These are phyloP conservation scores for Gamsiella multidivaricata DNA, from an alignment of 192 early-diverging fungal genomes.

Conservation along the genomic window DNA sequence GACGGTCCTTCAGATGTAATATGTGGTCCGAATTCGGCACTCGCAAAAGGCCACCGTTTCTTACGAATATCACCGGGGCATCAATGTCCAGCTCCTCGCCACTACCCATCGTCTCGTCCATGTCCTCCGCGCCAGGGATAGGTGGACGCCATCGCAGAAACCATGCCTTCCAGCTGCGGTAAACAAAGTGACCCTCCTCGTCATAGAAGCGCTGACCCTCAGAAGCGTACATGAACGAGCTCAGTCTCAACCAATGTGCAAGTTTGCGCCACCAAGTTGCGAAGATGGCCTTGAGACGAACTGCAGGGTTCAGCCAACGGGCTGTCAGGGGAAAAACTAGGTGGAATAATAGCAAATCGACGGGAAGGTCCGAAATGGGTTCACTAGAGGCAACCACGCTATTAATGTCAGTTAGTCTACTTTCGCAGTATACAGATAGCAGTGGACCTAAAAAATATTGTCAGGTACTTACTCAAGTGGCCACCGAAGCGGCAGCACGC, in stretches of 20 bases:
- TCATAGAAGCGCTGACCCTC: constrained; percentile 63
- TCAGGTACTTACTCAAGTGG: constrained; percentile 67
- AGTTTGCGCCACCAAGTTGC: constrained; percentile 79
- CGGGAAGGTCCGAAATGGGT: constrained; percentile 79
- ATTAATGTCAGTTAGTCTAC: constrained; percentile 34
- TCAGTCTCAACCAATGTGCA: constrained; percentile 73
- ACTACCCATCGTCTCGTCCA: constrained; percentile 45
- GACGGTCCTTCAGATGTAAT: constrained; percentile 77
- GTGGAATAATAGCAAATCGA: constrained; percentile 79
- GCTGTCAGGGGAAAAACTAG: constrained; percentile 79
- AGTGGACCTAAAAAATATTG: background rate
- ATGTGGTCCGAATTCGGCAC: constrained; percentile 89
- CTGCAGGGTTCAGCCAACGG: constrained; percentile 69
- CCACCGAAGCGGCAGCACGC: constrained; percentile 71
- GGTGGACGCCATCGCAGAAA: constrained; percentile 59
- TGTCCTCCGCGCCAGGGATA: constrained; percentile 54
- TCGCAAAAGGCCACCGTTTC: constrained; percentile 74
- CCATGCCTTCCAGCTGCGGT: constrained; percentile 64
- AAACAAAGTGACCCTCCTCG: constrained; percentile 78
- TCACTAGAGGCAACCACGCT: constrained; percentile 57
- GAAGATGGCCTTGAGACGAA: constrained; percentile 63
- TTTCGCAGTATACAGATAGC: background rate
- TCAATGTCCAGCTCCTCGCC: constrained; percentile 58
- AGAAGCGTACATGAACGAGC: constrained; percentile 82
- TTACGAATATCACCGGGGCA: constrained; percentile 63